A percentile compares a stretch with the other conserved stretches of the same genome.
Conservation (phyloP, 495 filamentous ascomycete species). For the Hypoxylon rickii region DNA sequence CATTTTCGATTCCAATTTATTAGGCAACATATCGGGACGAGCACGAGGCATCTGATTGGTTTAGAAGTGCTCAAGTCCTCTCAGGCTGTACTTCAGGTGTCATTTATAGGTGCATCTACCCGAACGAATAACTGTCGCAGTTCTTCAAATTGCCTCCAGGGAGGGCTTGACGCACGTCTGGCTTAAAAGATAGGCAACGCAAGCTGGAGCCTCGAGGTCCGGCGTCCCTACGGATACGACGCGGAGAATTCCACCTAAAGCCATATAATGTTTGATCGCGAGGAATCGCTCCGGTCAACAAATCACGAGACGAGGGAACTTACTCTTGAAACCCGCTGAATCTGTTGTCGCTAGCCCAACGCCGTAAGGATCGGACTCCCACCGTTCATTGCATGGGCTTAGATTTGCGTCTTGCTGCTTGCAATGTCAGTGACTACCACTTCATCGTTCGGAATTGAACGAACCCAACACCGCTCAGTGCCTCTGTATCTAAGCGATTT, state of each 20-base stretch:
- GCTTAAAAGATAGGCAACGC: not conserved
- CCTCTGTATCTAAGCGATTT: slow-evolving; percentile 72
- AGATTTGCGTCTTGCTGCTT: slow-evolving; percentile 41
- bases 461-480: slow-evolving; percentile 84
- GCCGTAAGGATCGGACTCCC: too few relatives aligned
- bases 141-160: slow-evolving; percentile 17
- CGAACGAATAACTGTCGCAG: slow-evolving; percentile 32
- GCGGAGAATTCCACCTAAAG: slow-evolving; percentile 12
- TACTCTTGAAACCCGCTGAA: not conserved
- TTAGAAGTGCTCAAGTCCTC: slow-evolving; percentile 24
- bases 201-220: slow-evolving; percentile 17
- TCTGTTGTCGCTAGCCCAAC: not conserved
- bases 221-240: slow-evolving; percentile 15
- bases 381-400: too few relatives aligned
- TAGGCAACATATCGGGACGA: slow-evolving; percentile 32
- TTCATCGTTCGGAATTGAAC: slow-evolving; percentile 53
- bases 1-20: slow-evolving; percentile 33
- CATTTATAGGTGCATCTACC: slow-evolving; percentile 34
- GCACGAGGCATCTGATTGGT: slow-evolving; percentile 30
- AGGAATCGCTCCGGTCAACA: too few relatives aligned
- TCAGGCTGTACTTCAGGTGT: slow-evolving; percentile 35
- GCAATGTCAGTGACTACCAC: slow-evolving; percentile 22
- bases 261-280: too few relatives aligned
- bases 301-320: too few relatives aligned
- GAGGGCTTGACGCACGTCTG: slow-evolving; percentile 15